phyloP scores from a whole-genome alignment of 352 stramenopile species.

The Pythium sukuiense region DNA sequence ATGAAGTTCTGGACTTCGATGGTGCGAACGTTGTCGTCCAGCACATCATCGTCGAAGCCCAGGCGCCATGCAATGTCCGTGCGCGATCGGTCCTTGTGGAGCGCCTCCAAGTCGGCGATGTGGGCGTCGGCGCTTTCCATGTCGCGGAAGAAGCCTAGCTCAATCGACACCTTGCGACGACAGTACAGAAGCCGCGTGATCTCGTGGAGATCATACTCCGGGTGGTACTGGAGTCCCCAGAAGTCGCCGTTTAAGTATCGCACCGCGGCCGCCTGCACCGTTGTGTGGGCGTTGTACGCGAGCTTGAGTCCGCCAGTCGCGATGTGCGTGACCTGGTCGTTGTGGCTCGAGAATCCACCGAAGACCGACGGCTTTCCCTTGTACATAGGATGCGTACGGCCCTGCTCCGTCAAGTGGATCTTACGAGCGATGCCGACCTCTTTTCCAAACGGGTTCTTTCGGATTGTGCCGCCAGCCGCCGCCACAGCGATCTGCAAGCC shows the following conservation, averaged over 20 bases:
- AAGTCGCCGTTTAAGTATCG: conserved; percentile 70
- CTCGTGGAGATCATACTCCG: conserved; percentile 79
- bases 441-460: conserved; percentile 66
- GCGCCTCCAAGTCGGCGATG: conserved; percentile 53
- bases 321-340: conserved; percentile 73
- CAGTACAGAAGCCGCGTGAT: conserved; percentile 71
- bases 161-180: conserved; percentile 57
- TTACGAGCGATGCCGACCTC: conserved; percentile 70
- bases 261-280: conserved; percentile 57
- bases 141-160: conserved; percentile 64
- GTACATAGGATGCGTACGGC: conserved; percentile 71
- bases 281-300: conserved; percentile 55
- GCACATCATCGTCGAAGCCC: conserved; percentile 64
- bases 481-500: conserved; percentile 61
- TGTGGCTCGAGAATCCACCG: conserved; percentile 74
- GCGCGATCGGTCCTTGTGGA: conserved; percentile 52
- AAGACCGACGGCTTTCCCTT: conserved; percentile 70
- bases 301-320: conserved; percentile 47
- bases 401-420: conserved; percentile 53
- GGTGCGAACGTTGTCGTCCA: conserved; percentile 63
- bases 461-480: conserved; percentile 49
- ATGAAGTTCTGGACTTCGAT: conserved; percentile 78
- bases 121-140: conserved; percentile 48
- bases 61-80: conserved; percentile 62
- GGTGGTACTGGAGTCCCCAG: conserved; percentile 77